phyloP scores from a whole-genome alignment of 805 yeast genomes.

The Cyberlindnera saturnus region DNA sequence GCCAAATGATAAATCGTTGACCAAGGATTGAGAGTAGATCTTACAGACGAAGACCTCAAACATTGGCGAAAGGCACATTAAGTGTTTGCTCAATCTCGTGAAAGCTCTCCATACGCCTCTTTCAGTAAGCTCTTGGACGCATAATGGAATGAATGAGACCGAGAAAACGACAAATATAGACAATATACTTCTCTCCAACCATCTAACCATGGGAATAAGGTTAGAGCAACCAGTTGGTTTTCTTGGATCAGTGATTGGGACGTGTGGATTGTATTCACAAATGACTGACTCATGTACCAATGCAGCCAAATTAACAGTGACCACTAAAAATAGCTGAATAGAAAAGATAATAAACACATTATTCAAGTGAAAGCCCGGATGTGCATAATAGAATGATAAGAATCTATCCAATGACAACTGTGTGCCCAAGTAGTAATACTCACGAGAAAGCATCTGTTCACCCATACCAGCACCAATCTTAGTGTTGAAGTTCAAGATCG shows the following conservation, averaged over 20 bases:
- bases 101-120: constrained; percentile 68
- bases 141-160: constrained; percentile 67
- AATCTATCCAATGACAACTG: constrained; percentile 74
- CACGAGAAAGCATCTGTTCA: constrained; percentile 78
- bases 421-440: constrained; percentile 72
- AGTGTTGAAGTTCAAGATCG: constrained; percentile 74
- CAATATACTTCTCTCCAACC: constrained; percentile 68
- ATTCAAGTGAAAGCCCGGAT: constrained; percentile 81
- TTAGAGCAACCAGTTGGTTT: constrained; percentile 68
- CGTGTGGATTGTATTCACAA: constrained; percentile 53
- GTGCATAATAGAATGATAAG: constrained; percentile 76
- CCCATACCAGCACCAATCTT: constrained; percentile 92
- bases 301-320: constrained; percentile 55
- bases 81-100: constrained; percentile 58
- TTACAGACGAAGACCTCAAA: constrained; percentile 79
- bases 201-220: constrained; percentile 61
- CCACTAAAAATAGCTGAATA: constrained; percentile 53
- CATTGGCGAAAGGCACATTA: constrained; percentile 65
- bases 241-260: constrained; percentile 56
- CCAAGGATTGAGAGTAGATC: constrained; percentile 64
- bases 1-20: constrained; percentile 64
- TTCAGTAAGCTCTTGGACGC: constrained; percentile 73
- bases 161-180: constrained; percentile 72
- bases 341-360: constrained; percentile 70
- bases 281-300: constrained; percentile 54